These are phyloP conservation scores for Jatropha curcas DNA, from an alignment of 345 rosid species.

Conservation along the genomic window DNA sequence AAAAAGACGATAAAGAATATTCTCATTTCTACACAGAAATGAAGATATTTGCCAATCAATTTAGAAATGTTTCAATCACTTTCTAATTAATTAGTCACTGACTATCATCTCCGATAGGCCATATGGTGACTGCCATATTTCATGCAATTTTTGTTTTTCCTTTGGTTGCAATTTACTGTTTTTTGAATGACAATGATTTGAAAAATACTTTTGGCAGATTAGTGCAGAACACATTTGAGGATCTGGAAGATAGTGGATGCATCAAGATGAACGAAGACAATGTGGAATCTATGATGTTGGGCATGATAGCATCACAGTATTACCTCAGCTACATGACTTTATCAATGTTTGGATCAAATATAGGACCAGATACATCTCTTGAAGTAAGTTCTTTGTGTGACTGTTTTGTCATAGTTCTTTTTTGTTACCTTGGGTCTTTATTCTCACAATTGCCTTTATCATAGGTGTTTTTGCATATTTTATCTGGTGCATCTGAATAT, in stretches of 20 bases:
- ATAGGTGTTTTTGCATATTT: slow-evolving; percentile 79
- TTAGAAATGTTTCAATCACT: not conserved
- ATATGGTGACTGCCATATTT: slow-evolving; percentile 12
- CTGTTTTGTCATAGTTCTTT: slow-evolving; percentile 2
- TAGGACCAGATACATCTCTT: slow-evolving; percentile 85
- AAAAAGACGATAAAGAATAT: not conserved
- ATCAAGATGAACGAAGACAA: slow-evolving; percentile 68
- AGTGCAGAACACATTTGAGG: slow-evolving; percentile 90
- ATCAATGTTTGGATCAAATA: slow-evolving; percentile 96
- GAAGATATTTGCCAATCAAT: not conserved
- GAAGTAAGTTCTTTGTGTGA: slow-evolving; percentile 53
- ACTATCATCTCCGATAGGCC: not conserved
- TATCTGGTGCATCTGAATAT: slow-evolving; percentile 91
- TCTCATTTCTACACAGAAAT: not conserved
- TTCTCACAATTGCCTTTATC: slow-evolving; percentile 15
- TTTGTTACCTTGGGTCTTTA: not conserved
- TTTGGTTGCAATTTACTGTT: not conserved
- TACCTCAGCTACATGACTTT: slow-evolving; percentile 92
- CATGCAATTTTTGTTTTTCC: slow-evolving; percentile 2
- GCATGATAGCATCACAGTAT: slow-evolving; percentile 91
- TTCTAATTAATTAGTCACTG: not conserved
- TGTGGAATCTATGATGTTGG: slow-evolving; percentile 87
- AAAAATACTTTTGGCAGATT: slow-evolving; percentile 49
- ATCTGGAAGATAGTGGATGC: slow-evolving; percentile 97
- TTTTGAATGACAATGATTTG: not conserved